Base-by-base conservation (phyloP, 2,329 filamentous ascomycete species). In the Trichoderma atroviride region DNA sequence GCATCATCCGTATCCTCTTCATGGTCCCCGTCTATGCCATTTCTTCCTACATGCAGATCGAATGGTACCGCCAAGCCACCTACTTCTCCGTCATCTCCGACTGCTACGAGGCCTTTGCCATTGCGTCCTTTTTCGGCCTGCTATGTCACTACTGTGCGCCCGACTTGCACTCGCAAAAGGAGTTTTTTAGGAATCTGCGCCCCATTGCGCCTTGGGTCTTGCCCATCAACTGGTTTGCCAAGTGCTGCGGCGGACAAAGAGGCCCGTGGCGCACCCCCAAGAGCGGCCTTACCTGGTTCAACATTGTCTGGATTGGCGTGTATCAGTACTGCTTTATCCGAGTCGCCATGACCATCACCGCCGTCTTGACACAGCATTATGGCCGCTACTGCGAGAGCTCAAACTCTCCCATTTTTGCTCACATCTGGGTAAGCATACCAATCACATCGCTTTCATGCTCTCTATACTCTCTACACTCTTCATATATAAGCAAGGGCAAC, bases 221-320 rank as follows among this genome's bases (percentile, higher is more conserved):
- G 86, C 92, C 92, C 0, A 73, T 95, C 24, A 88, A 81, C 72
- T 92, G 91, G 86, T 83, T 92, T 70, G 87, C 89, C 73, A 89
- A 86, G 75, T 92, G 89, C 77, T 91, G 88, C 68, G 90, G 92
- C 47, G 91, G 91, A 40, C 79, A 91, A 70, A 83, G 87, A 65
- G 92, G 92, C 0, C 84, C 86, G 31, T 90, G 92, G 84, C 86
- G 92, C 73, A 91, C 86, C n/a, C 93, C 93, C 0, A 84, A 86
- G 73, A 96, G 91, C 79, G 93, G 93, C 1, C 81, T 96, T 78
- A 96, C 93, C 0, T 96, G 92, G 92, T 96, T 96, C 81, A 97
- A 97, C 78, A 89, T 94, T 70, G 85, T 94, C 74, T 96, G 91
- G 91, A 86, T 92, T 58, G 89, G 90, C 66, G 86, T 96, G 68